Evolutionary conservation across 2,329 filamentous ascomycete genomes (phyloP).

Genomic region (Dactylella cylindrospora): DNA sequence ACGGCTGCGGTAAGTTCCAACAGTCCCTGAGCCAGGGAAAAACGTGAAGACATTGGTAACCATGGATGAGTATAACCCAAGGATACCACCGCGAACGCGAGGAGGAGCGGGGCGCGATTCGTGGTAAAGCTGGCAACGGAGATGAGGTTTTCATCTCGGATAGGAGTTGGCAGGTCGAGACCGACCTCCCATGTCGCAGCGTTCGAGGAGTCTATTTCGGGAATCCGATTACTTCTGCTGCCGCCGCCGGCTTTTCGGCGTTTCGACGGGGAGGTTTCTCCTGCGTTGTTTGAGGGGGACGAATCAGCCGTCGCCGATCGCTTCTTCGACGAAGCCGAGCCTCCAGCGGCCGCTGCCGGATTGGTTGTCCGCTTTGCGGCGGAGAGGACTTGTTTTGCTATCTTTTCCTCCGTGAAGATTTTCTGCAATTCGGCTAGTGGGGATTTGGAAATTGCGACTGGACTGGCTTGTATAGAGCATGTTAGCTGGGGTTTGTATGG

Average conservation of each 20-base stretch:
- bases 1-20: constrained; percentile 32
- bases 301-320: constrained; percentile 3
- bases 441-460: constrained; percentile 30
- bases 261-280: constrained; percentile 18
- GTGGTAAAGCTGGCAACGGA: constrained; percentile 12
- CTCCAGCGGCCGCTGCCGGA: background rate
- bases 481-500: background rate
- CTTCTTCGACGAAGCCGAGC: constrained; percentile 15
- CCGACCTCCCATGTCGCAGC: constrained; percentile 34
- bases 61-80: constrained; percentile 36
- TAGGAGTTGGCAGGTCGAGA: constrained; percentile 26
- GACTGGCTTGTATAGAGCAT: constrained; percentile 1
- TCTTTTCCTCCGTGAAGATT: constrained; percentile 31
- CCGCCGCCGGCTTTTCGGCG: constrained; percentile 18
- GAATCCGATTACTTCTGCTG: background rate
- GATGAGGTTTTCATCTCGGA: constrained; percentile 16
- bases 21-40: constrained; percentile 40
- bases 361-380: constrained; percentile 30
- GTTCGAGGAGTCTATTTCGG: constrained; percentile 20
- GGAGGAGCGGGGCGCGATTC: constrained; percentile 39
- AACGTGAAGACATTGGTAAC: constrained; percentile 30
- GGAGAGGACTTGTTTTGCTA: constrained; percentile 35
- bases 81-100: constrained; percentile 33
- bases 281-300: background rate
- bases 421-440: constrained; percentile 17